These are phyloP conservation scores for Suhomyces xylopsoci DNA, from an alignment of 805 yeast genomes.

Conservation along the genomic window DNA sequence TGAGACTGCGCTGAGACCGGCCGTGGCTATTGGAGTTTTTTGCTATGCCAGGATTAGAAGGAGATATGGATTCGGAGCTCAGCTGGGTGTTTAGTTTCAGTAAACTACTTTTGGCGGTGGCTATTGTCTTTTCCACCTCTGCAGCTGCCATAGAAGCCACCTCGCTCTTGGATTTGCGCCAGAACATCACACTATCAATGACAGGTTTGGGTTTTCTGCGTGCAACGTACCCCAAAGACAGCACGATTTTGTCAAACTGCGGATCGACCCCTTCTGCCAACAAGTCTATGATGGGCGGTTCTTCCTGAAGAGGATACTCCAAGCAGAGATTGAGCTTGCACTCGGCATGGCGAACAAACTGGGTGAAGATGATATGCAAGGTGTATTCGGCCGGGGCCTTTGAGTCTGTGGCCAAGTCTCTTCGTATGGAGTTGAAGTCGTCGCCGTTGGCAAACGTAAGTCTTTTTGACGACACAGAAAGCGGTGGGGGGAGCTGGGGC, in stretches of 20 bases:
- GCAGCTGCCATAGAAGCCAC: slow-evolving; percentile 53
- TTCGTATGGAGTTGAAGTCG: slow-evolving; percentile 31
- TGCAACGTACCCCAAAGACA: slow-evolving; percentile 87
- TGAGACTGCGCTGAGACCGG: slow-evolving; percentile 38
- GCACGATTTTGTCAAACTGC: slow-evolving; percentile 79
- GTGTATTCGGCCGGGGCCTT: slow-evolving; percentile 87
- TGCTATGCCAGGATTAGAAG: slow-evolving; percentile 13
- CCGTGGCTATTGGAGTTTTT: slow-evolving; percentile 10
- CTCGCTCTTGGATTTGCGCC: slow-evolving; percentile 94
- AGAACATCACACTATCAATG: slow-evolving; percentile 95
- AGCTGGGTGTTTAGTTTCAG: slow-evolving; percentile 19
- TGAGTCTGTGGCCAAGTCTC: slow-evolving; percentile 49
- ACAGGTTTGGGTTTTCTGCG: slow-evolving; percentile 90
- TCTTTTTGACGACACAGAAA: slow-evolving; percentile 17
- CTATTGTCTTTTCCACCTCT: slow-evolving; percentile 34
- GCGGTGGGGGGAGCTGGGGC: slow-evolving; percentile 38
- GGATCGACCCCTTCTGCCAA: slow-evolving; percentile 85
- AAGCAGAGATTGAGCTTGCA: slow-evolving; percentile 74
- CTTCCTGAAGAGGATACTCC: slow-evolving; percentile 59
- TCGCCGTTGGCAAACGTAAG: slow-evolving; percentile 32
- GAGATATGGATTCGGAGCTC: neutral
- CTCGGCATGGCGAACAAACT: slow-evolving; percentile 92
- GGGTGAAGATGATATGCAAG: slow-evolving; percentile 88
- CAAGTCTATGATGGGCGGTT: slow-evolving; percentile 75
- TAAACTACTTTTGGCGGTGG: slow-evolving; percentile 51